Base-by-base conservation (phyloP, 176 grass and related monocot species). In the Juncus effusus region DNA sequence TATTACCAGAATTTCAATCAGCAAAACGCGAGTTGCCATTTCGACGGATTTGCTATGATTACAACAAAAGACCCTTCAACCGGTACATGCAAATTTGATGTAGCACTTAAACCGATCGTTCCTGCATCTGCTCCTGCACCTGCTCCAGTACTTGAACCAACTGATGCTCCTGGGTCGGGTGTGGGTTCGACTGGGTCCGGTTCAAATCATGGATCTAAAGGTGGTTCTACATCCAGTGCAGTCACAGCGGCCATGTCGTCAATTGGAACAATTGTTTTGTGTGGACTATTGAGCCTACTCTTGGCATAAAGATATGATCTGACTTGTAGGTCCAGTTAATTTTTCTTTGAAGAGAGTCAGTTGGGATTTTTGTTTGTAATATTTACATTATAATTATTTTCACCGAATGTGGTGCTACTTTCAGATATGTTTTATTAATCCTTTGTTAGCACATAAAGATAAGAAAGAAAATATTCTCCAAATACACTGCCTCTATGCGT, bases 1-100 rank as follows among this genome's bases (percentile, higher is more conserved):
- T 96, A 87, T 61, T 90, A 60, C 81, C 80, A 90, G 80, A 71
- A 69, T 49, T 79, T 79, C 80, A 80, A 83, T 49, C 86, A 96
- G 76, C 69, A 40, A 9, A 74, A 71, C 5, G 10, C 35, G 28
- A 83, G 81, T 63, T 96, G 87, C 64, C 62, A 90, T 63, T 87
- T 96, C 67, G 69, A 87, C 59, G 73, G 84, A 1, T 82, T 96
- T 6, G 87, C 81, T 41, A 12, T 73, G 38, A 56, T 85, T 62
- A 86, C 82, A 3, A 52, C 79, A 12, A 38, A 77, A 28, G 81
- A 95, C 54, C 59, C 72, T 52, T 80, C 78, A 9, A 72, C 12
- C 19, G 70, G 61, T 0, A 7, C 9, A 0, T 86, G 86, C 62
- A 82, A 81, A 56, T 90, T 86, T 63, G 69, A 38, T 28, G 56